Evolutionary conservation across 2,329 filamentous ascomycete species (phyloP).

Genomic region (Xylariaceae sp.): DNA sequence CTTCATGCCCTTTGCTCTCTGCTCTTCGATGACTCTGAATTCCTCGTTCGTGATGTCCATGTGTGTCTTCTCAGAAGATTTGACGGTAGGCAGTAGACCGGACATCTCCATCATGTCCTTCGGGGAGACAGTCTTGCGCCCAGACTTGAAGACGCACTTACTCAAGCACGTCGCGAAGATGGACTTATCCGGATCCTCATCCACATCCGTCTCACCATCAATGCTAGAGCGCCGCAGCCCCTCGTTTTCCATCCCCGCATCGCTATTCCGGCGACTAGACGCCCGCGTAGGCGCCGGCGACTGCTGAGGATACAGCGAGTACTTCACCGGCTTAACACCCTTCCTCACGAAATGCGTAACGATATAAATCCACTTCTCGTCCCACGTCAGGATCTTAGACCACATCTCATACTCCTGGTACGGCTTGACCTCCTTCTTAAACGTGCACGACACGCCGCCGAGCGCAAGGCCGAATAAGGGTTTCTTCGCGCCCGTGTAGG

Average conservation of each 20-base stretch:
- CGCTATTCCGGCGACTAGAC: not conserved
- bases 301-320: slow-evolving; percentile 34
- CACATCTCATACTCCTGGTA: slow-evolving; percentile 52
- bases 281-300: slow-evolving; percentile 5
- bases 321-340: slow-evolving; percentile 33
- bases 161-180: slow-evolving; percentile 52
- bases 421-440: slow-evolving; percentile 53
- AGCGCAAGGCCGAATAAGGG: slow-evolving; percentile 39
- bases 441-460: slow-evolving; percentile 54
- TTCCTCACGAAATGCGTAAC: slow-evolving; percentile 49
- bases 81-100: slow-evolving; percentile 54
- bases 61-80: slow-evolving; percentile 8
- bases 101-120: slow-evolving; percentile 59
- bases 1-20: slow-evolving; percentile 34
- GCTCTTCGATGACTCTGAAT: slow-evolving; percentile 30
- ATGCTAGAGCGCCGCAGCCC: not conserved
- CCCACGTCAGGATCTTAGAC: slow-evolving; percentile 52
- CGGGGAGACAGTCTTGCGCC: slow-evolving; percentile 63
- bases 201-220: slow-evolving; percentile 4
- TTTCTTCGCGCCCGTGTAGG: slow-evolving; percentile 28
- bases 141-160: slow-evolving; percentile 61
- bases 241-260: not conserved
- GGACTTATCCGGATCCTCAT: slow-evolving; percentile 18
- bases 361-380: slow-evolving; percentile 56
- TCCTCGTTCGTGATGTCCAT: not conserved